phyloP scores from a whole-genome alignment of 768 basidiomycete genomes.

The Lyophyllum semitale region DNA sequence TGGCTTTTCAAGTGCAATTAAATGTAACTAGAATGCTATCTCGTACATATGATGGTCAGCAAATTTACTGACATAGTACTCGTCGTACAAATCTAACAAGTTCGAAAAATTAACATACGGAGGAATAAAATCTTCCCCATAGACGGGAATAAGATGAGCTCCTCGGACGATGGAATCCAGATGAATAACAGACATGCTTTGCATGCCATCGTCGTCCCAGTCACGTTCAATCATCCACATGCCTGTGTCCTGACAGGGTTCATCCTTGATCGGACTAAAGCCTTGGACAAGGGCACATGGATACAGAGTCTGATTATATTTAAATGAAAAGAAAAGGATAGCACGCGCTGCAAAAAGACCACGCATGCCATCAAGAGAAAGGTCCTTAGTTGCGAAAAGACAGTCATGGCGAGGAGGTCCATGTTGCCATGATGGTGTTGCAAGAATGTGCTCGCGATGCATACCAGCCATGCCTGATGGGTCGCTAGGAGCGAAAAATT shows the following conservation, averaged over 20 bases:
- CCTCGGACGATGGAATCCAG: neutral
- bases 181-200: neutral
- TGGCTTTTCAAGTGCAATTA: neutral
- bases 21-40: neutral
- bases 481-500: neutral
- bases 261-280: neutral
- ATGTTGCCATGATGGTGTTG: neutral
- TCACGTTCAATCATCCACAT: neutral
- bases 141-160: neutral
- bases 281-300: constrained; percentile 11
- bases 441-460: constrained; percentile 9
- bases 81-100: neutral
- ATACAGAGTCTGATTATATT: neutral
- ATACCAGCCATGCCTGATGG: neutral
- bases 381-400: neutral
- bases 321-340: neutral
- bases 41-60: neutral
- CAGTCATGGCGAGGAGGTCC: neutral
- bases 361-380: neutral
- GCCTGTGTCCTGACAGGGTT: neutral
- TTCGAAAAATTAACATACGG: neutral
- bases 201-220: neutral
- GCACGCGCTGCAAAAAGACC: constrained; percentile 19
- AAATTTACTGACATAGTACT: neutral
- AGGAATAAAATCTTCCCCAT: neutral